These are phyloP conservation scores for Globisporangium emineosum DNA, from an alignment of 352 stramenopile genomes.

Conservation along the genomic window DNA sequence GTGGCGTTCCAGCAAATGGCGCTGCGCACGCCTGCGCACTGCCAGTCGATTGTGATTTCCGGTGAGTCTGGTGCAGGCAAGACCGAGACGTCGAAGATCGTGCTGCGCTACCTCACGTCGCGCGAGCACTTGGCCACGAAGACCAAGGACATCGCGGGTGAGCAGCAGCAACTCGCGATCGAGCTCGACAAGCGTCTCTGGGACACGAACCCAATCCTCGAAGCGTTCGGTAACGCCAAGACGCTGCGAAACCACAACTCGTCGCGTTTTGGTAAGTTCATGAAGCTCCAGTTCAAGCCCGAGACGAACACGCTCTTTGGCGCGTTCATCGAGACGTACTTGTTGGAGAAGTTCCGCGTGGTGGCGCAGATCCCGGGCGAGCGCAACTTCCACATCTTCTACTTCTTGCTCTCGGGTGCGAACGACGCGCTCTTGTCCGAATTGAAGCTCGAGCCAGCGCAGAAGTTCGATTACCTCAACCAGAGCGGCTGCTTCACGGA, in stretches of 20 bases:
- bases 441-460: conserved; percentile 50
- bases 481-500: conserved; percentile 82
- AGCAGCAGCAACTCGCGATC: conserved; percentile 59
- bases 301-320: conserved; percentile 67
- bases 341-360: conserved; percentile 89
- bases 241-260: conserved; percentile 88
- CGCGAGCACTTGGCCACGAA: conserved; percentile 64
- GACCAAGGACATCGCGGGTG: conserved; percentile 25
- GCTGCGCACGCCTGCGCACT: conserved; percentile 72
- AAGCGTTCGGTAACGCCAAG: conserved; percentile 88
- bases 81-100: conserved; percentile 89
- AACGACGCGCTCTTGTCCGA: conserved; percentile 53
- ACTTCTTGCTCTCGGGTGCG: conserved; percentile 82
- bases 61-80: conserved; percentile 85
- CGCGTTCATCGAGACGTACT: conserved; percentile 86
- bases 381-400: conserved; percentile 92
- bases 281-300: conserved; percentile 87
- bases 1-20: conserved; percentile 90
- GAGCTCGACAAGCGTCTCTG: conserved; percentile 85
- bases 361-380: conserved; percentile 83
- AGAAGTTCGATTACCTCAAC: conserved; percentile 83
- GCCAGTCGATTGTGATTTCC: conserved; percentile 87
- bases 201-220: conserved; percentile 88
- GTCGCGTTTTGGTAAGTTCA: conserved; percentile 86
- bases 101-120: conserved; percentile 84